phyloP scores from a whole-genome alignment of 768 basidiomycete genomes.

The Rhodotorula kratochvilovae region DNA sequence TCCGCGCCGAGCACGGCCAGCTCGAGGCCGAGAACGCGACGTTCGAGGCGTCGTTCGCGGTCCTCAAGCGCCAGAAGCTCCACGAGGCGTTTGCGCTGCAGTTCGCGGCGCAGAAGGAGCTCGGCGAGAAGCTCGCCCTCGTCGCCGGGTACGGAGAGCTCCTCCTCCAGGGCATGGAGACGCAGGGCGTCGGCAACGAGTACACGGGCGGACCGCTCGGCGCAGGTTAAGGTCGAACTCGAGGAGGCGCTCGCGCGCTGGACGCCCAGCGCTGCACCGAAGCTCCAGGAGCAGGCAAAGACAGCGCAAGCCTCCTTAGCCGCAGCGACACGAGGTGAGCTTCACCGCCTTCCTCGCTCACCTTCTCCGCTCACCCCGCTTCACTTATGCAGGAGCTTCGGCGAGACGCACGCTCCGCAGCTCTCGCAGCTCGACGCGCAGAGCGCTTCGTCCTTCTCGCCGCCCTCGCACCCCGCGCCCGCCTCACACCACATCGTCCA shows the following conservation, averaged over 20 bases:
- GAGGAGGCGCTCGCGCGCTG: constrained; percentile 23
- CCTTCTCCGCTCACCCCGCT: background rate
- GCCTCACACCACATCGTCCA: constrained; percentile 1
- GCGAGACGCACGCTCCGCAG: constrained; percentile 37
- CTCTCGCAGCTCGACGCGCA: constrained; percentile 17
- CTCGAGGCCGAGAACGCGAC: constrained; percentile 23
- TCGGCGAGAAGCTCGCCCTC: constrained; percentile 41
- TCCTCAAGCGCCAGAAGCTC: constrained; percentile 37
- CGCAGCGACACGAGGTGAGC: constrained; percentile 32
- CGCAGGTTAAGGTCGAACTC: constrained; percentile 33
- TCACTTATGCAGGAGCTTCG: constrained; percentile 33
- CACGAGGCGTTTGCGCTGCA: constrained; percentile 34
- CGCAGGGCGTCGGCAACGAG: constrained; percentile 13
- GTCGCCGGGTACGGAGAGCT: constrained; percentile 36
- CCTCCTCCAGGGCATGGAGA: constrained; percentile 36
- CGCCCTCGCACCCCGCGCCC: background rate
- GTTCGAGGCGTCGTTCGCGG: constrained; percentile 24
- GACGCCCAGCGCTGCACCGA: constrained; percentile 8
- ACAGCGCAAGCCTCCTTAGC: constrained; percentile 3
- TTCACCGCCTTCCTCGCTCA: background rate
- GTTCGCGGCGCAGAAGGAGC: constrained; percentile 31
- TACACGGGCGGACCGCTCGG: constrained; percentile 36
- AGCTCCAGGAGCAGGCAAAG: background rate
- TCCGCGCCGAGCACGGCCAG: constrained; percentile 23
- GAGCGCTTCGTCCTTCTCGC: background rate